Percentiles rank a stretch among this genome's conserved stretches.
Evolutionary conservation across 2,329 filamentous ascomycete genomes (phyloP).

Genomic region (Clarireedia sp.): DNA sequence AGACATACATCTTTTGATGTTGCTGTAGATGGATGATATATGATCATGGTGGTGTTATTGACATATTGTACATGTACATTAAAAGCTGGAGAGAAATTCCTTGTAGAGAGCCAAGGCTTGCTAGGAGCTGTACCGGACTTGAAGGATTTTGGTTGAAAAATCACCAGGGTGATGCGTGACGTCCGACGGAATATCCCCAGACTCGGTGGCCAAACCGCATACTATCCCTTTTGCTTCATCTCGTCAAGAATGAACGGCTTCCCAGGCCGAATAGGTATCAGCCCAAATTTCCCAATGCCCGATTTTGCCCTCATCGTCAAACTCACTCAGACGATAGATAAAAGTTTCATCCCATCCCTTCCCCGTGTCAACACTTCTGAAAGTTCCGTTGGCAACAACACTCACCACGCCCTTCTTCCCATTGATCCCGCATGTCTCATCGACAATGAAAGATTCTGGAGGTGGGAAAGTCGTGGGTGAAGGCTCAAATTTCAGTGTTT

Average conservation of each 20-base stretch:
- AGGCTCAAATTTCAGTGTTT: slow-evolving; percentile 21
- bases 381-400: slow-evolving; percentile 31
- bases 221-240: neutral
- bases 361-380: slow-evolving; percentile 32
- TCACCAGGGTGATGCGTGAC: too few relatives aligned
- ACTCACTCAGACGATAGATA: slow-evolving; percentile 34
- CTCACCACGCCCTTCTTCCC: slow-evolving; percentile 27
- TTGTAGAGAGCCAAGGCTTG: too few relatives aligned
- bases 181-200: too few relatives aligned
- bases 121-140: too few relatives aligned
- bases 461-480: slow-evolving; percentile 3
- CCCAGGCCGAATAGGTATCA: slow-evolving; percentile 36
- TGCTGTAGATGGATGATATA: too few relatives aligned
- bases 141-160: too few relatives aligned
- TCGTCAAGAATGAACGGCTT: slow-evolving; percentile 24
- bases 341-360: slow-evolving; percentile 35
- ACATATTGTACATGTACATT: too few relatives aligned
- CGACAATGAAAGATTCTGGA: slow-evolving; percentile 25
- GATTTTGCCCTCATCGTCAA: slow-evolving; percentile 32
- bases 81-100: too few relatives aligned
- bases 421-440: slow-evolving; percentile 20
- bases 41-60: too few relatives aligned
- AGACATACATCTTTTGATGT: too few relatives aligned
- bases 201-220: too few relatives aligned
- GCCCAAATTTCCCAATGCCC: slow-evolving; percentile 38